phyloP scores from a whole-genome alignment of 169 alveolate species.

The Toxoplasma gondii region DNA sequence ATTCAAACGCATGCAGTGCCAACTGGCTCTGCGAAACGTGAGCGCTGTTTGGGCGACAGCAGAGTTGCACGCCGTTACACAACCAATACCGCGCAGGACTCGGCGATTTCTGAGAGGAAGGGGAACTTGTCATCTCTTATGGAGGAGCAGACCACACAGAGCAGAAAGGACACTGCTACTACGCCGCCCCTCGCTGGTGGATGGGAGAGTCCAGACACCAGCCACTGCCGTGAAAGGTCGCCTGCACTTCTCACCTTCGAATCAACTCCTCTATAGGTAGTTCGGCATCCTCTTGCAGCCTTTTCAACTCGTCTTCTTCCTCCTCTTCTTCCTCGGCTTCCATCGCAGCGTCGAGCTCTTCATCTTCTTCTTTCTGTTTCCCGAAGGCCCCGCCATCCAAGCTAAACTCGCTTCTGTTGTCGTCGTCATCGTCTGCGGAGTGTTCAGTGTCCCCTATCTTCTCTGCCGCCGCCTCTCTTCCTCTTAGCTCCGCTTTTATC shows the following conservation, averaged over 20 bases:
- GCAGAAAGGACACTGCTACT: too few relatives aligned
- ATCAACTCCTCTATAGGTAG: slow-evolving; percentile 48
- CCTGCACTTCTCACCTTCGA: slow-evolving; percentile 11
- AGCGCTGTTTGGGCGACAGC: too few relatives aligned
- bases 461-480: background rate
- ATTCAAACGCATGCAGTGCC: too few relatives aligned
- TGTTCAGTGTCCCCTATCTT: background rate
- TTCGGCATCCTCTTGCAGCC: slow-evolving; percentile 67
- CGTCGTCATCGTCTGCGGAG: slow-evolving; percentile 12
- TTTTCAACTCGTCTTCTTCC: slow-evolving; percentile 64
- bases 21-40: too few relatives aligned
- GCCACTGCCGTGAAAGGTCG: too few relatives aligned
- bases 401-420: background rate
- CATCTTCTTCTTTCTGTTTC: slow-evolving; percentile 63
- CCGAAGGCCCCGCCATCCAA: background rate
- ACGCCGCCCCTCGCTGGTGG: too few relatives aligned
- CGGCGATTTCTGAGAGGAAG: too few relatives aligned
- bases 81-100: too few relatives aligned
- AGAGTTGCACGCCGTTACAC: too few relatives aligned
- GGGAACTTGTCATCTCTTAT: too few relatives aligned
- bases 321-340: slow-evolving; percentile 62
- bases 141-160: too few relatives aligned
- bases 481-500: background rate
- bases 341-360: slow-evolving; percentile 68
- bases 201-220: too few relatives aligned